Evolutionary conservation across 129 eudicot genomes (phyloP), one percentile per base, ranked within the genome.

Genomic region (Smallanthus sonchifolius): DNA sequence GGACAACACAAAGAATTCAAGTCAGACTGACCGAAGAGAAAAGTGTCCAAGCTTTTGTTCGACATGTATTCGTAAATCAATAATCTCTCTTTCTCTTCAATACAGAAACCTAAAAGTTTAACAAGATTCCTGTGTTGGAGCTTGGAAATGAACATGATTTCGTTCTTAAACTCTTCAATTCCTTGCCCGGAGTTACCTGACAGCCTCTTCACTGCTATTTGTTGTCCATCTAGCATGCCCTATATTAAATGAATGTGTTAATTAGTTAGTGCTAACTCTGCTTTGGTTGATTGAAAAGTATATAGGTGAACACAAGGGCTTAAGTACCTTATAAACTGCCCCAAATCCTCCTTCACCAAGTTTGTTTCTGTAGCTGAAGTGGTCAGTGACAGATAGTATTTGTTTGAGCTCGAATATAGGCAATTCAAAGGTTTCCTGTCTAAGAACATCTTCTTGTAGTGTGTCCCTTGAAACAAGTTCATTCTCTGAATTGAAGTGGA

Each of bases 341-440:
- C 90, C 85, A 57, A 86, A 86, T 19, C 87, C 87, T 37, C 90
- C 87, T 61, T 64, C 73, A 30, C 90, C 87, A 15, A 86, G 79
- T 66, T 76, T 75, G 76, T 83, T 83, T 39, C 15, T 60, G 40
- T 34, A 5, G 45, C 76, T 54, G 62, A 86, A 86, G 72, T 77
- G 47, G 34, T 73, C 44, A 3, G 90, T 86, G 36, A 81, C 73
- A 49, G 71, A 45, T 28, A 82, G 34, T 17, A 72, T 79, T 14
- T 82, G 57, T 44, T 60, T 63, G 55, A 75, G 76, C 34, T 78
- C 75, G 43, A 32, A 82, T 45, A 76, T 35, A 24, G 78, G 83
- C 56, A 82, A 36, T 52, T 79, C 85, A 14, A 60, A 35, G 2
- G 81, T 24, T 48, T 75, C 72, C 3, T 75, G 59, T 15, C 13